phyloP scores from a whole-genome alignment of 169 alveolate genomes.

The Plasmodium fragile region DNA sequence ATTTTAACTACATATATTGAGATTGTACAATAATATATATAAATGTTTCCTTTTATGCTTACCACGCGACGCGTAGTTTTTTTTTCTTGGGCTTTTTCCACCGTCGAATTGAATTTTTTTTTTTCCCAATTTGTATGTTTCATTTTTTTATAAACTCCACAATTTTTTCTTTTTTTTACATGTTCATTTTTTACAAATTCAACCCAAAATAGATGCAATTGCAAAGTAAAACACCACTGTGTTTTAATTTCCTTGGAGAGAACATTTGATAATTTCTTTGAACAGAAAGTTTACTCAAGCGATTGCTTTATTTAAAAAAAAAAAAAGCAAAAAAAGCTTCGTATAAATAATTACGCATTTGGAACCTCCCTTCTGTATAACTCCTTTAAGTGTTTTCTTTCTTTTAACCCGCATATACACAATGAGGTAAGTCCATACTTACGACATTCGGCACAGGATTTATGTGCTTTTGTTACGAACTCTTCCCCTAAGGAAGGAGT shows the following conservation, averaged over 20 bases:
- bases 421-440: not conserved
- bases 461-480: not conserved
- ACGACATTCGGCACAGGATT: not conserved
- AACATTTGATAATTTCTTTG: constrained; percentile 3
- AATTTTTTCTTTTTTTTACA: not conserved
- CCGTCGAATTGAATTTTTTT: not conserved
- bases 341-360: not conserved
- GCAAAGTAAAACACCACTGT: not conserved
- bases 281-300: not conserved
- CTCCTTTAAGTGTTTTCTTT: not conserved
- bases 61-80: not conserved
- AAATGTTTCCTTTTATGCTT: not conserved
- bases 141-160: not conserved
- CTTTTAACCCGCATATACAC: not conserved
- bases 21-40: not conserved
- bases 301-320: not conserved
- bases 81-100: not conserved
- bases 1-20: not conserved
- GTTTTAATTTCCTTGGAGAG: not conserved
- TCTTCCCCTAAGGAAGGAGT: not conserved
- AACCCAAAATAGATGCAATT: not conserved
- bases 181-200: not conserved
- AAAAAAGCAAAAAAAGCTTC: not conserved
- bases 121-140: not conserved
- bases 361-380: not conserved